Evolutionary conservation across 805 yeast species (phyloP).

Genomic region (Cephaloascus albidus): DNA sequence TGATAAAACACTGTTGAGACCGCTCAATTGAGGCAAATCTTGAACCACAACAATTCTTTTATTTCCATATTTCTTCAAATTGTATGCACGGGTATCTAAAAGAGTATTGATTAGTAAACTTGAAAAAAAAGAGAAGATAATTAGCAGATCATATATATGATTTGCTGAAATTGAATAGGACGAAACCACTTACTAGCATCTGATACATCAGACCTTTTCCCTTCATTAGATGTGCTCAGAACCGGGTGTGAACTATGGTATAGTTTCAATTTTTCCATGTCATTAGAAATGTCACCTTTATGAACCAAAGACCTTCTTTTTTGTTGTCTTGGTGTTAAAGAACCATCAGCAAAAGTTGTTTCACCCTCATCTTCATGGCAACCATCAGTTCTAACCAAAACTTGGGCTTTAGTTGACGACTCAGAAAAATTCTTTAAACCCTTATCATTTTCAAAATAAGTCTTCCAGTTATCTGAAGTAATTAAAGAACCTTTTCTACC

Average conservation of each 20-base stretch:
- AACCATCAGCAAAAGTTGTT: neutral
- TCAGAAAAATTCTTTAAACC: neutral
- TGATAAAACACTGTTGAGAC: slow-evolving; percentile 39
- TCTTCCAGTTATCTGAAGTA: neutral
- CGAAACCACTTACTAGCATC: no score
- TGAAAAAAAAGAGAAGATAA: no score
- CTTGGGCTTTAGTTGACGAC: neutral
- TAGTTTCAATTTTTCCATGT: neutral
- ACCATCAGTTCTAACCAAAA: neutral
- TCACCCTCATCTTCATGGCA: neutral
- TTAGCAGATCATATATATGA: no score
- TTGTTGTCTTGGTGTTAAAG: neutral
- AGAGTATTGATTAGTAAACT: no score
- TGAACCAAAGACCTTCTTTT: neutral
- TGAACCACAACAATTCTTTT: slow-evolving; percentile 23
- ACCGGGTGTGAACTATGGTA: neutral
- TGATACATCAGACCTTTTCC: no score
- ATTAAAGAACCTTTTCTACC: no score
- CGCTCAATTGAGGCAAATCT: slow-evolving; percentile 31
- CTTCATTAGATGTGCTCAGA: no score
- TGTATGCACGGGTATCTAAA: neutral
- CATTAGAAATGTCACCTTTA: neutral
- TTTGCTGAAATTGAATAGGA: no score
- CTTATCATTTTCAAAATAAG: neutral
- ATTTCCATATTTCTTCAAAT: slow-evolving; percentile 1